phyloP scores from a whole-genome alignment of 192 early-diverging fungal genomes.

The Helicostylum pulchrum region DNA sequence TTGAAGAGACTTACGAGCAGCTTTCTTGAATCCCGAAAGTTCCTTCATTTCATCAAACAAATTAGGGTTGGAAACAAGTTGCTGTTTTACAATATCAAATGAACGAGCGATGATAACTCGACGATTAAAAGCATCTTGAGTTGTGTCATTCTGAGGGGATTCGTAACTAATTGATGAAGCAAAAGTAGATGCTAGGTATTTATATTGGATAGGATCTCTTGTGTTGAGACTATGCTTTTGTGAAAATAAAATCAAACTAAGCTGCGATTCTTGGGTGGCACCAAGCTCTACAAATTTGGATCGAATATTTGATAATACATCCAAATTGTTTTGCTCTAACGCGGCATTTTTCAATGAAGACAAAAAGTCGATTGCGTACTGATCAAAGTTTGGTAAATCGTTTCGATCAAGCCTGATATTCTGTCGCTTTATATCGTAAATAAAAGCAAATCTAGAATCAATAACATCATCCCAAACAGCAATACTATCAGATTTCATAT shows the following conservation, averaged over 20 bases:
- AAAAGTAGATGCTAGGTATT: too few species aligned
- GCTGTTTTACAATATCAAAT: too few species aligned
- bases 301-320: neutral
- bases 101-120: too few species aligned
- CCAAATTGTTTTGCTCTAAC: conserved; percentile 43
- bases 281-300: too few species aligned
- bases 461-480: conserved; percentile 63
- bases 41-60: neutral
- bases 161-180: too few species aligned
- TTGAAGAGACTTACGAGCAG: neutral
- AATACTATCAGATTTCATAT: conserved; percentile 45
- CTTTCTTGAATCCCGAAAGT: neutral
- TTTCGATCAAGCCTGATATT: neutral
- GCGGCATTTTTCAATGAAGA: conserved; percentile 56
- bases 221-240: too few species aligned
- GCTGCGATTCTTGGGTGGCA: too few species aligned
- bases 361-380: conserved; percentile 28
- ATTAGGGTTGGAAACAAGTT: neutral
- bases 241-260: too few species aligned
- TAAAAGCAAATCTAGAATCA: conserved; percentile 33
- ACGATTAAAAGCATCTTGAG: too few species aligned
- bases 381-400: conserved; percentile 8
- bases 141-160: too few species aligned
- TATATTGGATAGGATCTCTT: too few species aligned
- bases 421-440: too few species aligned